A percentile compares a stretch with the other conserved stretches of the same genome.
Evolutionary conservation across 2,329 filamentous ascomycete species (phyloP).

Genomic region (Phaeosphaeria sp.): DNA sequence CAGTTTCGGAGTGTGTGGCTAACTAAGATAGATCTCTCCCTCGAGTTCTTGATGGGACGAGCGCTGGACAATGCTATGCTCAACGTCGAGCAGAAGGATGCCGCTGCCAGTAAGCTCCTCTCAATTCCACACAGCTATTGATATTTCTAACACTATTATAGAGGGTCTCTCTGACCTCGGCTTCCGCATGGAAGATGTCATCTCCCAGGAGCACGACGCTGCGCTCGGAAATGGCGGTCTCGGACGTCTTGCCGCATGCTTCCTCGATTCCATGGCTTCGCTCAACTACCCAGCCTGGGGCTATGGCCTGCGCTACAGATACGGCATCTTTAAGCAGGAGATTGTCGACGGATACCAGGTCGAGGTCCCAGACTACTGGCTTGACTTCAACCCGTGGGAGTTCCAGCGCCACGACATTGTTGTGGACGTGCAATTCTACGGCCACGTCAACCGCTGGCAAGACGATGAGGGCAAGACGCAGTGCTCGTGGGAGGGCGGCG

Average conservation of each 20-base stretch:
- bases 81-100: conserved; percentile 87
- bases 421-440: conserved; percentile 97
- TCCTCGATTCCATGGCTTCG: conserved; percentile 93
- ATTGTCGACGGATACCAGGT: conserved; percentile 98
- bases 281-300: conserved; percentile 97
- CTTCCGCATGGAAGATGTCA: conserved; percentile 96
- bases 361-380: conserved; percentile 98
- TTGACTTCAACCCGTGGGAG: conserved; percentile 99
- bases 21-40: conserved; percentile 72
- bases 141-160: conserved; percentile 48
- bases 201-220: conserved; percentile 93
- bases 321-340: conserved; percentile 98
- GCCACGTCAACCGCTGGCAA: conserved; percentile 73
- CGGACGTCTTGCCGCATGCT: conserved; percentile 92
- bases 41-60: conserved; percentile 97
- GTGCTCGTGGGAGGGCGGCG: conserved; percentile 87
- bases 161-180: conserved; percentile 87
- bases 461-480: conserved; percentile 79
- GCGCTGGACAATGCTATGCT: conserved; percentile 98
- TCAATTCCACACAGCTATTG: conserved; percentile 1
- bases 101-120: conserved; percentile 72
- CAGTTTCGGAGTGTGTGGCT: conserved; percentile 5
- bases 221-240: conserved; percentile 95
- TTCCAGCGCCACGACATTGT: conserved; percentile 95
- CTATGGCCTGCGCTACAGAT: conserved; percentile 93